Conservation (phyloP, 345 rosid species). For the Gynandropsis gynandra region DNA sequence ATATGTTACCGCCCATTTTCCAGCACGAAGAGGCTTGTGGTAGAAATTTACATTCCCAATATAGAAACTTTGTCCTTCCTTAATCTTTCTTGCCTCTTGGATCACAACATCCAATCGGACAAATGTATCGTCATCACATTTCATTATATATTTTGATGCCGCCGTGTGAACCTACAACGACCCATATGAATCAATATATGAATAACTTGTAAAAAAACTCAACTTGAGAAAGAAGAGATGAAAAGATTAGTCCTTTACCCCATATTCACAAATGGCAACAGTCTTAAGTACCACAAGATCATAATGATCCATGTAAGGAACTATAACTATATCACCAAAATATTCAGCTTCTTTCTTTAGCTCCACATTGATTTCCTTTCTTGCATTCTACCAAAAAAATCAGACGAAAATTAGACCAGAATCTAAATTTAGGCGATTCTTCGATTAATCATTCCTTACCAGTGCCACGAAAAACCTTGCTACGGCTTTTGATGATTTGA, state of each 20-base stretch:
- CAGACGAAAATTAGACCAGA: conserved; percentile 1
- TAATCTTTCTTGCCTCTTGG: conserved; percentile 59
- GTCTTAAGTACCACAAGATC: conserved; percentile 94
- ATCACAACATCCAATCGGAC: conserved; percentile 74
- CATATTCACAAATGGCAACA: conserved; percentile 94
- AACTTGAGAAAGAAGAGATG: neutral
- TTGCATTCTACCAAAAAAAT: conserved; percentile 47
- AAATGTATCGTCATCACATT: conserved; percentile 95
- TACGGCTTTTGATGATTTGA: conserved; percentile 72
- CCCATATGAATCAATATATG: neutral
- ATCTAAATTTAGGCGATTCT: neutral
- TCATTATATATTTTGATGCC: conserved; percentile 63
- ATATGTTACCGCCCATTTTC: conserved; percentile 96
- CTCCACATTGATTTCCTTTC: conserved; percentile 82
- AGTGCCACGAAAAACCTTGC: conserved; percentile 90
- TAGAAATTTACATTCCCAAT: conserved; percentile 87
- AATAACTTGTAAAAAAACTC: neutral
- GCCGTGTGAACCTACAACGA: conserved; percentile 29
- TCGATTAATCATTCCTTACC: conserved; percentile 38
- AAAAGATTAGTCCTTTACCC: conserved; percentile 39
- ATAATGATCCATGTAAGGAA: conserved; percentile 96
- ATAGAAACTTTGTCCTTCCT: conserved; percentile 55
- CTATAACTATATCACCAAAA: conserved; percentile 87
- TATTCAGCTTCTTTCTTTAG: conserved; percentile 87
- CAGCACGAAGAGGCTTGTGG: conserved; percentile 80